Conservation (phyloP, 306 rosid genomes). For the Astragalus membranaceus region DNA sequence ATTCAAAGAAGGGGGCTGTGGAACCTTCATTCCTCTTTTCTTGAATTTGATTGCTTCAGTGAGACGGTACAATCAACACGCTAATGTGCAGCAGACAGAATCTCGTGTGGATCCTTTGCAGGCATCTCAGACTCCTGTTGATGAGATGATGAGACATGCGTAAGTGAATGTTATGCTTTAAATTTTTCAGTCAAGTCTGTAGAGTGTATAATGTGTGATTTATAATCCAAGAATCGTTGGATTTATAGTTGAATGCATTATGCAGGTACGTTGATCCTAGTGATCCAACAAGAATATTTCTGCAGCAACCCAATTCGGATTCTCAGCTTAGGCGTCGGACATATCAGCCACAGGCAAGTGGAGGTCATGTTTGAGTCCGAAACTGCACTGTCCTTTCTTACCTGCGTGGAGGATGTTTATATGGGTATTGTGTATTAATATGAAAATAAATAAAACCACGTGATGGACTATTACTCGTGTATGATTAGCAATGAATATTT, state of each 20-base stretch:
- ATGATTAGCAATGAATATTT: too few relatives aligned
- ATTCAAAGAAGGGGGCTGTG: conserved; percentile 98
- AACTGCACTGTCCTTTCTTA: neutral
- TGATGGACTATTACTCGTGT: conserved; percentile 9
- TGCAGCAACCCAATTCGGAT: conserved; percentile 86
- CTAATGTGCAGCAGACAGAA: conserved; percentile 27
- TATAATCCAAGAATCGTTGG: neutral
- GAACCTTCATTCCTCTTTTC: conserved; percentile 93
- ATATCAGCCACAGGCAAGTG: conserved; percentile 60
- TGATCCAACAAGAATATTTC: conserved; percentile 90
- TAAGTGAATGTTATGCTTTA: conserved; percentile 31
- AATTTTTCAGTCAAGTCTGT: neutral
- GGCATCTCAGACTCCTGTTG: conserved; percentile 95
- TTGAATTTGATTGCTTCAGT: conserved; percentile 83
- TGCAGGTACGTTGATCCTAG: conserved; percentile 97
- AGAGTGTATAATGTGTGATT: neutral
- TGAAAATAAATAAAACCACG: conserved; percentile 6
- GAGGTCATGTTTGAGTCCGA: conserved; percentile 27
- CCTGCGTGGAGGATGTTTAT: conserved; percentile 7
- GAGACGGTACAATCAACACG: conserved; percentile 61
- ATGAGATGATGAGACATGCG: conserved; percentile 99
- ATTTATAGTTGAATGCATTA: conserved; percentile 10
- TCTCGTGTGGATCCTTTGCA: conserved; percentile 71
- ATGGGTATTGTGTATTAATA: conserved; percentile 7
- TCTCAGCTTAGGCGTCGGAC: conserved; percentile 92